A percentile compares a stretch with the other conserved stretches of the same genome.
Conservation (phyloP, 768 basidiomycete species). For the Boletellus ananiceps region DNA sequence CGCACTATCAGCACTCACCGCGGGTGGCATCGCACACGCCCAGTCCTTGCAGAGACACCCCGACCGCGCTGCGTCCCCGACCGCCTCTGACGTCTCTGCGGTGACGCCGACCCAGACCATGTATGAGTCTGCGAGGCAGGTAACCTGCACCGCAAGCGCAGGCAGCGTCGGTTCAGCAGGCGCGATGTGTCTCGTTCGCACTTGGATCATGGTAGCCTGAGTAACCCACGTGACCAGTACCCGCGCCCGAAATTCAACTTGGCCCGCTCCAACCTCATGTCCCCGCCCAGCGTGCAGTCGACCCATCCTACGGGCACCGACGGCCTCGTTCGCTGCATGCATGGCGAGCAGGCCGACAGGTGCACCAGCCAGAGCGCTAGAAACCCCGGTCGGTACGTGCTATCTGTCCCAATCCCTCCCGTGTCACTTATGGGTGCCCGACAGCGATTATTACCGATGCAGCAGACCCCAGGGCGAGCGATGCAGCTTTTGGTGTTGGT, state of each 20-base stretch:
- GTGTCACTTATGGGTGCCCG: not conserved
- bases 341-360: slow-evolving; percentile 22
- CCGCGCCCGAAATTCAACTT: not conserved
- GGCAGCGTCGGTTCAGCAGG: slow-evolving; percentile 50
- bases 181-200: slow-evolving; percentile 47
- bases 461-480: slow-evolving; percentile 1
- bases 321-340: slow-evolving; percentile 35
- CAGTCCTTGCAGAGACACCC: slow-evolving; percentile 70
- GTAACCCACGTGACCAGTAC: slow-evolving; percentile 18
- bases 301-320: slow-evolving; percentile 23
- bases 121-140: slow-evolving; percentile 63
- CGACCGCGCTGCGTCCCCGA: slow-evolving; percentile 43
- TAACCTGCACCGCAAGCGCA: slow-evolving; percentile 62
- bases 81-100: slow-evolving; percentile 41
- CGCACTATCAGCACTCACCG: slow-evolving; percentile 18
- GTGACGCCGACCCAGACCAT: slow-evolving; percentile 81
- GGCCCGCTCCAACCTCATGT: not conserved
- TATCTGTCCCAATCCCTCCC: not conserved
- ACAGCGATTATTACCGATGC: slow-evolving; percentile 39
- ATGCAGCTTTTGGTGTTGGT: slow-evolving; percentile 37
- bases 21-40: slow-evolving; percentile 74
- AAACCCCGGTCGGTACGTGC: slow-evolving; percentile 37
- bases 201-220: slow-evolving; percentile 29
- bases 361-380: slow-evolving; percentile 26
- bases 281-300: not conserved